These are phyloP conservation scores for Carex littledalei DNA, from an alignment of 176 grass and related monocot species.

Conservation along the genomic window DNA sequence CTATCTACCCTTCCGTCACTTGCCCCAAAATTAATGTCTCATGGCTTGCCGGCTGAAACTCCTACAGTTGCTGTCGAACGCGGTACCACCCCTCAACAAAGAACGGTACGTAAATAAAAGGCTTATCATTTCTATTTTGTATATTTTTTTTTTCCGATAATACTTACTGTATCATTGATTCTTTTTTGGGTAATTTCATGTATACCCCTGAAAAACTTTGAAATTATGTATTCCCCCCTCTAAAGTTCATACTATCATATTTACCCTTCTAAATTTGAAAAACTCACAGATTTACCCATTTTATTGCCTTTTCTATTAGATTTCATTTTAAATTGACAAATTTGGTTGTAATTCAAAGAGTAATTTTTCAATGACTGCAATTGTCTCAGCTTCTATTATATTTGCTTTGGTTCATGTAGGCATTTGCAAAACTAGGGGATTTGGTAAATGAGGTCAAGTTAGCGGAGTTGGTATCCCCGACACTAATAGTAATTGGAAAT, in stretches of 20 bases:
- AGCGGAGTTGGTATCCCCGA: slow-evolving; percentile 56
- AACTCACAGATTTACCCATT: too few species aligned
- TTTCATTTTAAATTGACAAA: neutral
- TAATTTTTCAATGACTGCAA: neutral
- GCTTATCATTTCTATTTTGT: neutral
- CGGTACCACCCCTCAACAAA: slow-evolving; percentile 80
- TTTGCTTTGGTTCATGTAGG: slow-evolving; percentile 49
- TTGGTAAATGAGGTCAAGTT: slow-evolving; percentile 62
- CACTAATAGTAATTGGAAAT: slow-evolving; percentile 81
- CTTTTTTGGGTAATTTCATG: too few species aligned
- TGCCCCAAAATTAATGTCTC: slow-evolving; percentile 70
- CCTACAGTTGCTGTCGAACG: slow-evolving; percentile 87
- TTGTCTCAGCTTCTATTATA: neutral
- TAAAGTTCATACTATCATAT: too few species aligned
- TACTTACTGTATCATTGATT: neutral
- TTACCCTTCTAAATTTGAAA: too few species aligned
- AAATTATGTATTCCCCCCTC: too few species aligned
- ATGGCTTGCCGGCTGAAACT: slow-evolving; percentile 66
- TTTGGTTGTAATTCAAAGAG: neutral
- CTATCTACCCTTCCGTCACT: slow-evolving; percentile 75
- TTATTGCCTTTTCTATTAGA: too few species aligned
- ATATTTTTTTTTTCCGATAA: neutral
- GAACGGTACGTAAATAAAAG: slow-evolving; percentile 35
- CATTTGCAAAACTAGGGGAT: slow-evolving; percentile 63
- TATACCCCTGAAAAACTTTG: too few species aligned